Base-by-base conservation (phyloP, 768 basidiomycete genomes). In the Chalciporus pseudorubinellus region DNA sequence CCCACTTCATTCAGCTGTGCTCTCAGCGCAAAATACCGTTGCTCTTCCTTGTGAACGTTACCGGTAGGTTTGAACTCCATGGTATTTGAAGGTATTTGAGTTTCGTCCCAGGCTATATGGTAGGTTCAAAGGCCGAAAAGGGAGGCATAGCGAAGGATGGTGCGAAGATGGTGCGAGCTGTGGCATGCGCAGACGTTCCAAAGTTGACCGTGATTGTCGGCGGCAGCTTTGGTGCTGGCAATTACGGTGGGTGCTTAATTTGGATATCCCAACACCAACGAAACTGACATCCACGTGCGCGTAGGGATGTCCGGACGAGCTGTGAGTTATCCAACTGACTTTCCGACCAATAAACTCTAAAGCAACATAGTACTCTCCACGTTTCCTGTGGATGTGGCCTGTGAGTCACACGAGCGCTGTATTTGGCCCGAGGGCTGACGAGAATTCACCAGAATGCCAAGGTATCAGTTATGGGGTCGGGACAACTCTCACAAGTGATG, bases 351-450 rank as follows among this genome's bases (percentile, higher is more conserved):
- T 31, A 8, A 48, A 33, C 38, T 54, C 54, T 59, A 31, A 46
- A 44, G 43, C 41, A 31, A 11, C 36, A 44, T 45, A 94, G 85
- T 98, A 95, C 70, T 92, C 90, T 5, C 94, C 95, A 16, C 79
- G 92, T 53, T 97, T 98, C 79, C 70, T 98, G 46, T 98, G 92
- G 90, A 95, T 94, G 92, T 98, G 95, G 95, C 94, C 94, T 51
- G 89, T 91, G 70, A 62, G 87, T 73, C 31, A 40, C 55, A 20
- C 44, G 16, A 31, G 45, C 31, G 2, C 40, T 33, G 11, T 39
- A 48, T 51, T 45, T 44, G 53, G 29, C 36, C 48, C 53, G 19
- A 53, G 50, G 22, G 26, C 52, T 52, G 46, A 56, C 39, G 38
- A 38, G 45, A 42, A 26, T 8, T 8, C 26, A 36, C 20, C 55